Base-by-base conservation (phyloP, 108 stramenopile genomes). In the Nitzschia sp. region DNA sequence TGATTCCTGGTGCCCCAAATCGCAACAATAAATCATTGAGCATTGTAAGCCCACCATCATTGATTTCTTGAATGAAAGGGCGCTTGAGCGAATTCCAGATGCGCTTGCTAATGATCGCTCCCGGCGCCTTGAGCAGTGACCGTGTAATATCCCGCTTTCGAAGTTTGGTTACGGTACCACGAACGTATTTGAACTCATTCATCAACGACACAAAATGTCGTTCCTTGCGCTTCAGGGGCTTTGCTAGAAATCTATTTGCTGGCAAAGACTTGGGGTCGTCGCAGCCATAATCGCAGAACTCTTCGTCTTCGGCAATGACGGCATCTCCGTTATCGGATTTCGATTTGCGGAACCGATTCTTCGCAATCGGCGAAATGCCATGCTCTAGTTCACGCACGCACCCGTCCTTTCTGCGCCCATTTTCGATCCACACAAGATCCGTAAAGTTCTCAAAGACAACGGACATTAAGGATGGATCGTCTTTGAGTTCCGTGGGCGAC, bases 101-200 rank as follows among this genome's bases (percentile, higher is more conserved):
- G 21, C 89, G 69, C 64, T 83, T 84, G 62, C 80, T 82, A 0
- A 95, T 35, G 31, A 90, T 76, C 46, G 91, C 84, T 30, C 86
- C 85, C 6, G 95, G 92, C 18, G 81, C 70, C 73, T 86, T 85
- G 34, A 93, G 47, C 15, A 91, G 57, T 23, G 86, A 76, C 34
- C 76, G 74, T 54, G 89, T 83, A 62, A 92, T 80, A 59, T 92
- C 90, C 17, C 95, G 79, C 73, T 96, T 96, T 38, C 89, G 83
- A 26, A 93, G 64, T 53, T 88, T 89, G 45, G 82, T 76, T 31
- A 94, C 59, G 17, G 95, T 96, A 8, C 95, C 95, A 23, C 80
- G 73, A 19, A 93, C 92, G 57, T 96, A 96, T 70, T 96, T 96
- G 58, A 90, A 78, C 67, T 96, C 95, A 58, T 96, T 93, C 95